A percentile compares a stretch with the other conserved stretches of the same genome.
phyloP scores from a whole-genome alignment of 768 basidiomycete genomes.

The Rhizopogon vinicolor region DNA sequence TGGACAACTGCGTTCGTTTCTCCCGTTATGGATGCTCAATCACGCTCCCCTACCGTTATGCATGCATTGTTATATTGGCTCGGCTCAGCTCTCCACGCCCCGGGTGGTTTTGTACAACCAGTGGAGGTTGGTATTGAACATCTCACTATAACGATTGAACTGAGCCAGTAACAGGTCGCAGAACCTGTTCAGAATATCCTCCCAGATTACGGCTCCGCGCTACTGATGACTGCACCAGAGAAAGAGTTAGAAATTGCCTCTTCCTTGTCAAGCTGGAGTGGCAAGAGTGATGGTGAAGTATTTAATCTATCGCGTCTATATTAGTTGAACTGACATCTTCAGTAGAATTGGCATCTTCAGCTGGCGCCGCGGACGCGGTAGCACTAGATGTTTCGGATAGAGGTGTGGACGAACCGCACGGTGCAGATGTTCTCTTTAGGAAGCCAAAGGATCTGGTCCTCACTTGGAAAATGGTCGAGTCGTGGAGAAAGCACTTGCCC shows the following conservation, averaged over 20 bases:
- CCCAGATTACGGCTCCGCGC: background rate
- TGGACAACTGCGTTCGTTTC: slow-evolving; percentile 53
- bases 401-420: slow-evolving; percentile 2
- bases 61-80: slow-evolving; percentile 55
- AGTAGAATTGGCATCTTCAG: slow-evolving; percentile 22
- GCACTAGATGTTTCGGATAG: slow-evolving; percentile 18
- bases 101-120: slow-evolving; percentile 25
- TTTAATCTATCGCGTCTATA: background rate
- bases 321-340: background rate
- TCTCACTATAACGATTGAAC: background rate
- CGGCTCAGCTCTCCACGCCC: slow-evolving; percentile 39
- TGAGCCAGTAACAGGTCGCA: slow-evolving; percentile 16
- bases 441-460: slow-evolving; percentile 19
- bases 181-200: slow-evolving; percentile 27
- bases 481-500: slow-evolving; percentile 25
- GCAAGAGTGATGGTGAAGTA: slow-evolving; percentile 22
- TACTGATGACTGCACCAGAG: background rate
- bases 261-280: slow-evolving; percentile 28
- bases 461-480: slow-evolving; percentile 26
- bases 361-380: slow-evolving; percentile 7
- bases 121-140: slow-evolving; percentile 10
- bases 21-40: slow-evolving; percentile 35
- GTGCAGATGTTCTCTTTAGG: slow-evolving; percentile 11
- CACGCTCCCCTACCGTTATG: slow-evolving; percentile 43
- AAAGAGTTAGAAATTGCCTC: slow-evolving; percentile 4